Base-by-base conservation (phyloP, 2,329 filamentous ascomycete genomes). In the Trichoderma sp. region DNA sequence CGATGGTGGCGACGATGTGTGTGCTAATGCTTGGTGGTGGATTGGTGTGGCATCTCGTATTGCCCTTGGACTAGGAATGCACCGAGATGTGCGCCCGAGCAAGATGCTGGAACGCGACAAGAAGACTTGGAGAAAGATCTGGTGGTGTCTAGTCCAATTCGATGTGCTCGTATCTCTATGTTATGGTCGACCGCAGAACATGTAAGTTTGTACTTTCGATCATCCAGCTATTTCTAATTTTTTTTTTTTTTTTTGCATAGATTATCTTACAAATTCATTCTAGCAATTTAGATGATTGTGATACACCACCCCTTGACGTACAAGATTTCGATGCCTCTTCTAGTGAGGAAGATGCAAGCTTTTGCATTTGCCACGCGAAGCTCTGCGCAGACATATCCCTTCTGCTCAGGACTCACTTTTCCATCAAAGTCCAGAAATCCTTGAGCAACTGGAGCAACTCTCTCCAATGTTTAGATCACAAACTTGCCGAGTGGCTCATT, bases 1-100 rank as follows among this genome's bases (percentile, higher is more conserved):
- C 1, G 82, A 85, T 56, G 79, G 81, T 12, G 80, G 82, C 34
- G 84, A 86, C 63, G 82, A 84, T 73, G 81, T 84, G 0, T 10
- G 48, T n/a, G 9, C 48, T 0, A 52, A 52, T n/a, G 25, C 48
- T 5, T 52, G 48, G 48, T 52, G 1, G 0, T 52, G 48, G 48
- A 29, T n/a, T 1, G 48, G 48, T 0, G 48, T 9, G 8, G 48
- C 48, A 3, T 1, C 48, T 4, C 15, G 25, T 5, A 52, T 52
- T 12, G 48, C 48, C 19, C 48, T 52, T 10, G 48, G 48, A 8
- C 4, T 85, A 39, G 83, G 83, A 35, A 84, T 85, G 81, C 83
- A 78, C 39, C 71, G 76, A 1, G 73, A 78, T 48, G 69, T 58
- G 19, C 37, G 27, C 8, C 50, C 45, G 10, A 65, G 59, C 45